These are phyloP conservation scores for Salix arbutifolia DNA, from an alignment of 345 rosid species.

Conservation along the genomic window DNA sequence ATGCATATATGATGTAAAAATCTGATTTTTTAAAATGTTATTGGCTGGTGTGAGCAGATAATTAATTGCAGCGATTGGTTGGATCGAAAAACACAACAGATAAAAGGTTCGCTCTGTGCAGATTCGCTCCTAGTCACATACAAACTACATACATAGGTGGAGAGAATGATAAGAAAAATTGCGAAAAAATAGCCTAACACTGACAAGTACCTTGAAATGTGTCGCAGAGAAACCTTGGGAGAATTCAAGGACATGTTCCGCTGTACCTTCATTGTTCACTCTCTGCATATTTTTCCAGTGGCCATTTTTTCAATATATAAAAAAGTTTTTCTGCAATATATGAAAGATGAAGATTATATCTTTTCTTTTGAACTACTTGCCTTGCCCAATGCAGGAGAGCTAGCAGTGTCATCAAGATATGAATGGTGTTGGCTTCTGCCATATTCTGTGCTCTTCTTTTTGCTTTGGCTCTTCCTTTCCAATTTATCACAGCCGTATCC, in stretches of 20 bases:
- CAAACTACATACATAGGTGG: too few species aligned
- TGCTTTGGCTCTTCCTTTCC: conserved; percentile 30
- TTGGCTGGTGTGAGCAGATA: too few species aligned
- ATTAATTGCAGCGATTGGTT: too few species aligned
- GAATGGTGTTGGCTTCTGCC: conserved; percentile 37
- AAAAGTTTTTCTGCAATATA: too few species aligned
- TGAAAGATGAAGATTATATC: neutral
- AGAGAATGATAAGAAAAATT: neutral
- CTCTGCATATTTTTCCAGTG: conserved; percentile 29
- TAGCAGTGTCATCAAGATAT: conserved; percentile 73
- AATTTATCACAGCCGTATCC: conserved; percentile 31
- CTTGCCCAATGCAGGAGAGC: conserved; percentile 51
- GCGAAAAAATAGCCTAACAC: neutral
- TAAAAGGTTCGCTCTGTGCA: too few species aligned
- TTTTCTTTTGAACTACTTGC: conserved; percentile 26
- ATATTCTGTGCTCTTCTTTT: conserved; percentile 33
- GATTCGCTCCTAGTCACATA: too few species aligned
- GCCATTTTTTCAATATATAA: neutral
- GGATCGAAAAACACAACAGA: too few species aligned
- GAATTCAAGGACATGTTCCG: conserved; percentile 31
- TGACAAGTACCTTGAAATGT: conserved; percentile 35
- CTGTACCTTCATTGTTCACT: conserved; percentile 31
- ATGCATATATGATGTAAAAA: too few species aligned
- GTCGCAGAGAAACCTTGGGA: conserved; percentile 50
- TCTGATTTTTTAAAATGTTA: too few species aligned